Conservation (phyloP, 495 filamentous ascomycete species). For the Penicillium psychrofluorescens region DNA sequence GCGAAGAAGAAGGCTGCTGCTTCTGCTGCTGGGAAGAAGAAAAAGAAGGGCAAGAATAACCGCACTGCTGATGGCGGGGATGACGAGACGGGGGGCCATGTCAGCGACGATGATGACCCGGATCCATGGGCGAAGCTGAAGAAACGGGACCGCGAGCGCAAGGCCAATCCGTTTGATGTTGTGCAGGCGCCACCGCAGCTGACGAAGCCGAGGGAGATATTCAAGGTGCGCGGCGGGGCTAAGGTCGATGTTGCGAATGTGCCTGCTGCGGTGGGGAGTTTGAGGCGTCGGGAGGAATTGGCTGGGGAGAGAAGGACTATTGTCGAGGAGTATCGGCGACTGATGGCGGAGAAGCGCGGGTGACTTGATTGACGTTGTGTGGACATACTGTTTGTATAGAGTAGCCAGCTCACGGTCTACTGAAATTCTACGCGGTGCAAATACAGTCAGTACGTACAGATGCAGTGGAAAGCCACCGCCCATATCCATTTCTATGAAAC, state of each 20-base stretch:
- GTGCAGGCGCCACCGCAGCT: slow-evolving; percentile 76
- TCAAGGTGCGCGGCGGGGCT: slow-evolving; percentile 61
- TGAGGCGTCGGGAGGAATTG: slow-evolving; percentile 76
- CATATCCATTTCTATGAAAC: slow-evolving; percentile 22
- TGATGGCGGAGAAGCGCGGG: slow-evolving; percentile 65
- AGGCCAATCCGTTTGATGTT: slow-evolving; percentile 62
- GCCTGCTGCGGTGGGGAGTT: slow-evolving; percentile 69
- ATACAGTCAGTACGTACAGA: not conserved
- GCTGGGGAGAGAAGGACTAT: slow-evolving; percentile 65
- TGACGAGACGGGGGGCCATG: slow-evolving; percentile 6
- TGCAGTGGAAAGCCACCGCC: slow-evolving; percentile 11
- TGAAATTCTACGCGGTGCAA: slow-evolving; percentile 12
- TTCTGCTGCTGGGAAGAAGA: slow-evolving; percentile 5
- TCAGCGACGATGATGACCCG: slow-evolving; percentile 39
- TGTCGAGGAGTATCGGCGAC: slow-evolving; percentile 71
- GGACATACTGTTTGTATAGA: not conserved
- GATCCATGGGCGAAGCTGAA: slow-evolving; percentile 79
- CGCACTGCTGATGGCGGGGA: slow-evolving; percentile 30
- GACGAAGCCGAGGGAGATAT: slow-evolving; percentile 56
- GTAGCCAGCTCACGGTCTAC: too few species aligned
- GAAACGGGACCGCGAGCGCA: slow-evolving; percentile 49
- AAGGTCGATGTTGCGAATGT: slow-evolving; percentile 66
- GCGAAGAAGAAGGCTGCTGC: slow-evolving; percentile 47
- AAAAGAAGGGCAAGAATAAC: slow-evolving; percentile 32
- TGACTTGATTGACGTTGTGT: not conserved